phyloP scores from a whole-genome alignment of 352 stramenopile species.

The Elongisporangium senticosum region DNA sequence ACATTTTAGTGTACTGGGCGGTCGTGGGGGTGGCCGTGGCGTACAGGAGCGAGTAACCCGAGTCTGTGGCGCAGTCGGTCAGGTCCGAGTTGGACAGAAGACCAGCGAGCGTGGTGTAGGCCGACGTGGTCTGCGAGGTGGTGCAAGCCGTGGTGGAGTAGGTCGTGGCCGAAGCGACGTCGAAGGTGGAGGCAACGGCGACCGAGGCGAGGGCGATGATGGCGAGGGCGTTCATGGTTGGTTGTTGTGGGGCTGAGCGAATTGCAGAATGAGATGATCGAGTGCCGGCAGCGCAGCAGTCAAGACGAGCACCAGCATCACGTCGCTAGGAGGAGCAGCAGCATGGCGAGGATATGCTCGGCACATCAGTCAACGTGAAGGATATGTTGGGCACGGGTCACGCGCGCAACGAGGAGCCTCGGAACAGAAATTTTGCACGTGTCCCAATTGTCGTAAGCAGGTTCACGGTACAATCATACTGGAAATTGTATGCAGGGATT shows the following conservation, averaged over 20 bases:
- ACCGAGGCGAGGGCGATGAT: constrained; percentile 1
- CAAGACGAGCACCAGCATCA: not conserved
- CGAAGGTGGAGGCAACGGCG: not conserved
- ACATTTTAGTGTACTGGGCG: constrained; percentile 11
- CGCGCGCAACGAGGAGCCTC: not conserved
- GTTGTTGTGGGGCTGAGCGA: not conserved
- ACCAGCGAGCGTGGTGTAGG: constrained; percentile 1
- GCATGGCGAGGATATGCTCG: not conserved
- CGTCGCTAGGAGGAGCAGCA: not conserved
- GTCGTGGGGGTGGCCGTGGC: constrained; percentile 5
- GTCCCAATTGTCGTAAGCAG: not conserved
- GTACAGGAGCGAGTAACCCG: constrained; percentile 6
- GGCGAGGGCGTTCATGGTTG: constrained; percentile 1
- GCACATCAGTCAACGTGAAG: not conserved
- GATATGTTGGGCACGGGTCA: not conserved
- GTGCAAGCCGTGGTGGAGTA: constrained; percentile 2
- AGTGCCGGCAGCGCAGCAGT: not conserved
- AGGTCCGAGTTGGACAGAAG: not conserved
- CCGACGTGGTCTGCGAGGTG: not conserved
- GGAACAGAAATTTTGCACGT: not conserved
- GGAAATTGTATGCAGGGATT: not conserved
- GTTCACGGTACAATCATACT: not conserved
- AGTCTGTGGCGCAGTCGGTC: constrained; percentile 3
- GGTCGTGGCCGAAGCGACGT: not conserved
- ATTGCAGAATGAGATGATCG: constrained; percentile 1